phyloP scores from a whole-genome alignment of 2,329 filamentous ascomycete genomes.

The Colletotrichum sp. region DNA sequence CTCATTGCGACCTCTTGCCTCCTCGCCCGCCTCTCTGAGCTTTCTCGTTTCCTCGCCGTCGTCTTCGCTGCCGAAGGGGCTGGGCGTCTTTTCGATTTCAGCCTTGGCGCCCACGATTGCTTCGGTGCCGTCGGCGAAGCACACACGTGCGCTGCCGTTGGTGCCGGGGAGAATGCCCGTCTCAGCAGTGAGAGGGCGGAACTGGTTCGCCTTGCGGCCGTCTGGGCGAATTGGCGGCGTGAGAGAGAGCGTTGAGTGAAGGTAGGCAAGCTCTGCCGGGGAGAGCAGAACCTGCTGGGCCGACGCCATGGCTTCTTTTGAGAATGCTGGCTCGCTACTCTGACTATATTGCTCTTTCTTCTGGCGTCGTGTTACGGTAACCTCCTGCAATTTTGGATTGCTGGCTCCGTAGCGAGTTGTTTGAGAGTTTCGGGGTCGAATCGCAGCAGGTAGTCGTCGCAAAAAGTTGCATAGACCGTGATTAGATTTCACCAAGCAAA shows the following conservation, averaged over 20 bases:
- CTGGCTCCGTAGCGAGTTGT: not conserved
- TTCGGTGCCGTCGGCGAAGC: constrained; percentile 94
- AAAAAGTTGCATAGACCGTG: constrained; percentile 10
- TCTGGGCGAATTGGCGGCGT: constrained; percentile 88
- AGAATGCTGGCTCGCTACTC: not conserved
- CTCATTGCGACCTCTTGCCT: constrained; percentile 55
- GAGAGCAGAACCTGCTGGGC: constrained; percentile 79
- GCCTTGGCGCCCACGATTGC: constrained; percentile 96
- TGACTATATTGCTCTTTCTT: not conserved
- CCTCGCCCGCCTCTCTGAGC: constrained; percentile 33
- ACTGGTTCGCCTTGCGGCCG: constrained; percentile 80
- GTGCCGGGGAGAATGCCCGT: constrained; percentile 87
- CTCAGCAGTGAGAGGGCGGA: constrained; percentile 89
- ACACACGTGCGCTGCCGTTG: constrained; percentile 92
- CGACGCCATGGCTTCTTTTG: constrained; percentile 10
- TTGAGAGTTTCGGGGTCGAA: not conserved
- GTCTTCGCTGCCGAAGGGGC: constrained; percentile 29
- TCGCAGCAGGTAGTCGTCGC: not conserved
- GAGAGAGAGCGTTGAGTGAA: constrained; percentile 85
- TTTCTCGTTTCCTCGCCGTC: constrained; percentile 45
- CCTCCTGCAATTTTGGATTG: not conserved
- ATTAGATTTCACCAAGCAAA: constrained; percentile 6
- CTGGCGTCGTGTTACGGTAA: not conserved
- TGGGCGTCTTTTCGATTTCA: constrained; percentile 79
- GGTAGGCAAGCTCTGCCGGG: constrained; percentile 94